Evolutionary conservation across 2,329 filamentous ascomycete genomes (phyloP).

Genomic region (Trichoderma endophyticum): DNA sequence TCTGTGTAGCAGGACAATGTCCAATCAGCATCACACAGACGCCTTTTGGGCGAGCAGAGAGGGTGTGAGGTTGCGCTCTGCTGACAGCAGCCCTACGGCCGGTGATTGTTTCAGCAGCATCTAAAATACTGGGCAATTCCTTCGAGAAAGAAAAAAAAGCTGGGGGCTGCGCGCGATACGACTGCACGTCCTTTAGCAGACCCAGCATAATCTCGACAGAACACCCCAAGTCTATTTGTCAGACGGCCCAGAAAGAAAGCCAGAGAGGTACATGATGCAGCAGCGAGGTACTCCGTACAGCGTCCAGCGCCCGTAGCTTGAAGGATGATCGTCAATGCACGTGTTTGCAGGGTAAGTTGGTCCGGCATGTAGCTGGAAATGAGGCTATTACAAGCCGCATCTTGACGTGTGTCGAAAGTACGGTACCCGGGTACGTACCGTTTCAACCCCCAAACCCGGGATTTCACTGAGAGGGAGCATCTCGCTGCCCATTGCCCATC

Average conservation of each 20-base stretch:
- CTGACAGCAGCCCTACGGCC: slow-evolving; percentile 9
- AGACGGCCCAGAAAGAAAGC: background rate
- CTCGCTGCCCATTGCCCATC: background rate
- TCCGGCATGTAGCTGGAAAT: background rate
- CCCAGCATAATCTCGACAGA: background rate
- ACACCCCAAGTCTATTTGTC: background rate
- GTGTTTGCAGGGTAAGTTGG: slow-evolving; percentile 3
- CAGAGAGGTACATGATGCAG: background rate
- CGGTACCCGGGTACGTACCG: background rate
- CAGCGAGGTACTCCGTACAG: background rate
- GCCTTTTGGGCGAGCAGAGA: background rate
- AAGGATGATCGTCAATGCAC: background rate
- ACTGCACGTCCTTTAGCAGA: background rate
- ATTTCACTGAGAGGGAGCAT: background rate
- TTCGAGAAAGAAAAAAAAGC: background rate
- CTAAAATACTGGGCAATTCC: background rate
- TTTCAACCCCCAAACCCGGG: background rate
- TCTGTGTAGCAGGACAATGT: background rate
- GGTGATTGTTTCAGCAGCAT: background rate
- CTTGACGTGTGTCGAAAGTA: slow-evolving; percentile 4
- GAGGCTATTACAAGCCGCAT: background rate
- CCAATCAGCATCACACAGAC: background rate
- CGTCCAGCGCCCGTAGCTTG: background rate
- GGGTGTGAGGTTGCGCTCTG: background rate
- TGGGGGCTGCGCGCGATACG: background rate